These are phyloP conservation scores for Calonectria pteridis DNA, from an alignment of 2,329 filamentous ascomycete genomes.

Conservation along the genomic window DNA sequence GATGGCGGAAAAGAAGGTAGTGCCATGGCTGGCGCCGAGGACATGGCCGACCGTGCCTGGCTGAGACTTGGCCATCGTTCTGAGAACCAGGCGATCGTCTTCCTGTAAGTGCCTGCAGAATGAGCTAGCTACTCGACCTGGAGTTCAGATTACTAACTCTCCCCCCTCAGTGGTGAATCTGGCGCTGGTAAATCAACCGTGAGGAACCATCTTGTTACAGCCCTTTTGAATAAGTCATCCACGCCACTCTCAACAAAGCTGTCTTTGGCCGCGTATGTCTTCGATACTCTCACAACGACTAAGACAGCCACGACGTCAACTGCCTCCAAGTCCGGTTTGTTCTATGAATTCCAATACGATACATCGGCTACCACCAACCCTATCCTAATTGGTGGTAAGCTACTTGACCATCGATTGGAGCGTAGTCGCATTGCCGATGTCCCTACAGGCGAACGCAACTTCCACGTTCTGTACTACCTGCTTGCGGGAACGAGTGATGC, in stretches of 20 bases:
- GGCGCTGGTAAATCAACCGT: conserved; percentile 97
- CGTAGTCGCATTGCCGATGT: conserved; percentile 91
- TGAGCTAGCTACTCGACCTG: not conserved
- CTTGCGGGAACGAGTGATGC: conserved; percentile 90
- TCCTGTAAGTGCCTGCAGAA: conserved; percentile 75
- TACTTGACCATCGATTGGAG: conserved; percentile 93
- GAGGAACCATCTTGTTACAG: conserved; percentile 87
- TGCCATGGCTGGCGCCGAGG: conserved; percentile 91
- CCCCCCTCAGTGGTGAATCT: conserved; percentile 81
- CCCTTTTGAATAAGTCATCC: conserved; percentile 88
- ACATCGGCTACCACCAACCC: conserved; percentile 87
- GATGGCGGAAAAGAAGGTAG: conserved; percentile 94
- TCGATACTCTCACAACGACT: conserved; percentile 95
- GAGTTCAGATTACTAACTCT: conserved; percentile 43
- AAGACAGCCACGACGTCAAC: conserved; percentile 96
- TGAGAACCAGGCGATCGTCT: conserved; percentile 93
- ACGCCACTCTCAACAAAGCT: conserved; percentile 94
- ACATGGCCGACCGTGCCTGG: conserved; percentile 89
- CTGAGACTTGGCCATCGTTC: conserved; percentile 86
- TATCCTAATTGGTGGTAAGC: conserved; percentile 91
- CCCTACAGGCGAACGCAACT: conserved; percentile 95
- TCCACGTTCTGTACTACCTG: conserved; percentile 96
- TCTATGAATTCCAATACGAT: conserved; percentile 97
- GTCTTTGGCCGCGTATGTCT: conserved; percentile 93
- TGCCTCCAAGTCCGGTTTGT: conserved; percentile 94